Evolutionary conservation across 345 rosid species (phyloP).

Genomic region (Passiflora organensis): DNA sequence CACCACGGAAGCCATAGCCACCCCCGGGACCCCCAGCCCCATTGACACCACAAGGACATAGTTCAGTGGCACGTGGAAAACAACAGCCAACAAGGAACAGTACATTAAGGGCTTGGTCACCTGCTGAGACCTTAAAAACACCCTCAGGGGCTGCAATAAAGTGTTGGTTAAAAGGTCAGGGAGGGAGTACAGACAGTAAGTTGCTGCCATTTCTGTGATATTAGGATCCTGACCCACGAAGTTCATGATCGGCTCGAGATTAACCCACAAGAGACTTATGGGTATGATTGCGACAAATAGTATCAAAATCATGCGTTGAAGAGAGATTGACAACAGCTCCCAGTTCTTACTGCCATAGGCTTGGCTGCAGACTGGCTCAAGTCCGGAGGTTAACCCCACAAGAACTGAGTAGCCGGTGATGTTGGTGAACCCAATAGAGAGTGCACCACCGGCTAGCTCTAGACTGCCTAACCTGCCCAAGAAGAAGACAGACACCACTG

Average conservation of each 20-base stretch:
- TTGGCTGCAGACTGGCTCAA: constrained; percentile 96
- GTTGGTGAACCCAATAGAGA: constrained; percentile 93
- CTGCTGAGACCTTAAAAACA: constrained; percentile 77
- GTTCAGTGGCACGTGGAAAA: constrained; percentile 80
- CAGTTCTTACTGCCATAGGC: constrained; percentile 89
- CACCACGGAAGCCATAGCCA: constrained; percentile 86
- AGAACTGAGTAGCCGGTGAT: constrained; percentile 97
- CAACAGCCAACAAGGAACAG: constrained; percentile 72
- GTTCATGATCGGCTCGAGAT: constrained; percentile 77
- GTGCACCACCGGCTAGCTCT: constrained; percentile 95
- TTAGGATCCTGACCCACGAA: constrained; percentile 75
- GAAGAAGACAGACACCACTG: constrained; percentile 82
- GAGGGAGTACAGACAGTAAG: constrained; percentile 72
- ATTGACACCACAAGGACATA: constrained; percentile 52
- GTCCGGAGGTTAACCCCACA: constrained; percentile 87
- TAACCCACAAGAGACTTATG: constrained; percentile 75
- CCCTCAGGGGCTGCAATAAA: constrained; percentile 75
- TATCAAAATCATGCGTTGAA: constrained; percentile 81
- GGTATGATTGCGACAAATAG: constrained; percentile 70
- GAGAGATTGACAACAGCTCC: constrained; percentile 80
- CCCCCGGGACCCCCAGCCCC: constrained; percentile 80
- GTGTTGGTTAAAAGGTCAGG: constrained; percentile 93
- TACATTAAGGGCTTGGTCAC: constrained; percentile 95
- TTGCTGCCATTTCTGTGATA: constrained; percentile 82
- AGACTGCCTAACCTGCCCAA: constrained; percentile 90